Base-by-base conservation (phyloP, 176 grass and related monocot species). In the Pontederia crassipes region DNA sequence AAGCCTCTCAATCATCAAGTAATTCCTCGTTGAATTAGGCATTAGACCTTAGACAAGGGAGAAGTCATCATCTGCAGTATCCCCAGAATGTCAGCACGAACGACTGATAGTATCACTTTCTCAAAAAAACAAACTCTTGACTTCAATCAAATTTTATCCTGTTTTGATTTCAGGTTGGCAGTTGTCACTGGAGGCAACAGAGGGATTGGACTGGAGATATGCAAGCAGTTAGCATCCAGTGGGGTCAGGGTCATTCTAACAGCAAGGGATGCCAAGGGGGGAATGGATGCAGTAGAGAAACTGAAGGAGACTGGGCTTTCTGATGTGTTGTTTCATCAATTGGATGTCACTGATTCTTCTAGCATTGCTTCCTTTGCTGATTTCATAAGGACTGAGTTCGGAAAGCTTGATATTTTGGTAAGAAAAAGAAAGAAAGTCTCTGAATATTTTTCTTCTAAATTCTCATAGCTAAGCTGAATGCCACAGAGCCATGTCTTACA, bases 381-480 rank as follows among this genome's bases (percentile, higher is more conserved):
- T 35, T 69, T 82, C 48, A 29, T 89, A 8, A 16, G 77, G 12
- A 69, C 10, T 8, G 74, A 54, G 53, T 89, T 78, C 2, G 79
- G 85, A 51, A 82, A 82, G 49, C 84, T 95, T 46, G 89, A 95
- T 65, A 85, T 94, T 40, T 61, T 89, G 78, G 89, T 82, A 82
- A 73, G 56, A 20, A 57, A 20, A 16, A 8, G 13, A 61, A 0
- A 49, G 11, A 17, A 12, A 4, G 1, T 12, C 1, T 26, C 47
- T 45, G 13, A 27, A 16, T 28, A 10, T 18, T 32, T 0, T 9
- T 48, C 2, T 72, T 45, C 11, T 47, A 55, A 4, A 28, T 47
- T 48, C 8, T 58, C 26, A 13, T 54, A 28, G 12, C 14, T 6
- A 47, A 4, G n/a, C n/a, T n/a, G n/a, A n/a, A n/a, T n/a, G n/a